Evolutionary conservation across 163 green algal genomes (phyloP), one percentile per base, ranked within the genome.

Genomic region (Chloroidium sp.): DNA sequence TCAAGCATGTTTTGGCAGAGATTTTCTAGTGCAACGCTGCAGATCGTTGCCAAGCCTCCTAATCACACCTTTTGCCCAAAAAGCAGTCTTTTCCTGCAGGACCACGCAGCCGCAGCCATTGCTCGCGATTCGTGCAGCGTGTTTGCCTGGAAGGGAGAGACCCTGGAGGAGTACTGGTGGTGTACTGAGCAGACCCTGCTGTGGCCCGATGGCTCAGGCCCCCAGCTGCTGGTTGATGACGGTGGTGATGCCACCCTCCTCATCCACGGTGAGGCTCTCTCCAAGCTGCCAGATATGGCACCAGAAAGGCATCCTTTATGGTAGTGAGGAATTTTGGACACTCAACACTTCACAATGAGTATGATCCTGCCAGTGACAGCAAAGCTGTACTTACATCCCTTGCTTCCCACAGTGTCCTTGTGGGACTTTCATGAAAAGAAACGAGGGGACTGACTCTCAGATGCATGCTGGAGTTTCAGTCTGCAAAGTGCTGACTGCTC

Each of bases 91-190:
- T 36, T 36, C 36, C 67, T 72, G 13, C 78, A 82, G 92, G 97
- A 99, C 89, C 97, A 99, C 88, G 97, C 97, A 69, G 97, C 97
- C 8, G 96, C 97, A 4, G 97, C 94, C 64, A 94, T 99, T 74
- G 97, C 97, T 14, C 92, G 96, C 76, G 96, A 99, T 89, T 95
- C 92, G 4, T 93, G 92, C 14, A 87, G 94, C 14, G 94, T 98
- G 14, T 99, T 99, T 78, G 97, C 97, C 84, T 99, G 97, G 97
- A 96, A 97, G 91, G 97, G 97, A 75, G 97, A 99, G 95, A 99
- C 96, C 13, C 91, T 99, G 85, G 93, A 98, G 93, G 97, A 99
- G 93, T 99, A 99, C 94, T 99, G 95, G 96, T 99, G 96, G 96
- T 99, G 96, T 94, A 99, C 96, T 2, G 92, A 98, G 90, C 90